phyloP scores from a whole-genome alignment of 1,139 yeast species.

The Citeromyces hawaiiensis region DNA sequence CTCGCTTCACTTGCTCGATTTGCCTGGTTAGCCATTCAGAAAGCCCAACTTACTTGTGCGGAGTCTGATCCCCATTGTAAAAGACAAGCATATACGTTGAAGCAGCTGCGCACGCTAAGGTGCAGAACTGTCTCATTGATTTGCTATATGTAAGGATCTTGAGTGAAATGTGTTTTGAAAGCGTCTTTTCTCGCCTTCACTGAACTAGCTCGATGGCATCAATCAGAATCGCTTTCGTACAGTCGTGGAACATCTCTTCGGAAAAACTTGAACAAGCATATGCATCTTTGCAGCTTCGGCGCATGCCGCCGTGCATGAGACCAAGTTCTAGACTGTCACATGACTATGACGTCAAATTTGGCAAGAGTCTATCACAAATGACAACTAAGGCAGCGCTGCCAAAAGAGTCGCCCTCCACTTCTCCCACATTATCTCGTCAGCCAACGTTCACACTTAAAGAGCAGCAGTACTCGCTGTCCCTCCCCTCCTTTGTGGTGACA shows the following conservation, averaged over 20 bases:
- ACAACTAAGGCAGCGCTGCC: not conserved
- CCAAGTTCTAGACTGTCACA: not conserved
- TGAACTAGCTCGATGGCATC: too few species aligned
- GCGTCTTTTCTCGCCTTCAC: too few species aligned
- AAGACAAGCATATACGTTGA: not conserved
- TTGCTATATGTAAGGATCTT: not conserved
- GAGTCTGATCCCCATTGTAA: not conserved
- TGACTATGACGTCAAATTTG: not conserved
- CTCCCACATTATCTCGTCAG: not conserved
- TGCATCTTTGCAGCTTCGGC: not conserved
- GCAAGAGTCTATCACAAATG: not conserved
- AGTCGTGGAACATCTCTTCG: not conserved
- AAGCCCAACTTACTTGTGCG: not conserved
- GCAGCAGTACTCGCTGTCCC: not conserved
- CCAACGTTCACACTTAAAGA: not conserved
- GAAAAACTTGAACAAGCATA: not conserved
- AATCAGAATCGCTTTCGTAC: too few species aligned
- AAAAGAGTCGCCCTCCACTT: not conserved
- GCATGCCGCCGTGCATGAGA: not conserved
- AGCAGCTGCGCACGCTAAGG: not conserved
- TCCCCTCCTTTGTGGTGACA: not conserved
- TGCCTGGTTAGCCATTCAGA: not conserved
- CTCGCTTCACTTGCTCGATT: not conserved
- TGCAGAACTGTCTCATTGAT: not conserved
- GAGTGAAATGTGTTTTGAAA: too few species aligned